Evolutionary conservation across 306 rosid species (phyloP).

Genomic region (Acacia acuminata): DNA sequence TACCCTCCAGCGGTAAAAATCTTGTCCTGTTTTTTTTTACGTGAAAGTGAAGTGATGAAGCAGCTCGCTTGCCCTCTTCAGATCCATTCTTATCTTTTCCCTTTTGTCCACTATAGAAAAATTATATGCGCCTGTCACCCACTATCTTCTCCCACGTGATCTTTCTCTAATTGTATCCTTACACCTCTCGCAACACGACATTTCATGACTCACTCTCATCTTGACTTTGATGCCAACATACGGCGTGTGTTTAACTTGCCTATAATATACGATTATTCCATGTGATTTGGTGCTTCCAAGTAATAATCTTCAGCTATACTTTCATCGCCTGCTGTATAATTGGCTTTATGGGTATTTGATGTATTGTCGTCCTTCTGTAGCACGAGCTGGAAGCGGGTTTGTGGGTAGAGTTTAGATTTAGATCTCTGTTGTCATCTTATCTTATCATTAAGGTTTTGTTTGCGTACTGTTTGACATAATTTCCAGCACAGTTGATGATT

Average conservation of each 20-base stretch:
- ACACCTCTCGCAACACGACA: constrained; percentile 32
- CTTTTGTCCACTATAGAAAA: neutral
- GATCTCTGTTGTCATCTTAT: constrained; percentile 17
- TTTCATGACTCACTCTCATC: constrained; percentile 30
- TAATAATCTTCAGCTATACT: constrained; percentile 18
- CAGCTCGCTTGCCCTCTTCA: constrained; percentile 20
- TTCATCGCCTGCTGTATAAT: constrained; percentile 13
- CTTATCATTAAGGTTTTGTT: constrained; percentile 15
- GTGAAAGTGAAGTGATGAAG: constrained; percentile 25
- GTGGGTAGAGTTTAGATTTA: constrained; percentile 5
- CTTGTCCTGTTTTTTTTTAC: neutral
- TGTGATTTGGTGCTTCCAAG: constrained; percentile 31
- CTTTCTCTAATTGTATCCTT: constrained; percentile 31
- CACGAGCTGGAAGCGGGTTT: constrained; percentile 17
- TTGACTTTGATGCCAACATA: constrained; percentile 8
- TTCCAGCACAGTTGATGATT: constrained; percentile 31
- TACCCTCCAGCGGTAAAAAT: constrained; percentile 3
- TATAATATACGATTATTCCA: neutral
- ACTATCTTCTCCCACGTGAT: constrained; percentile 46
- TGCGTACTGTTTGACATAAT: neutral
- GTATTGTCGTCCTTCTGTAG: constrained; percentile 11
- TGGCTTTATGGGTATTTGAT: constrained; percentile 30
- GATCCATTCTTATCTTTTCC: constrained; percentile 44
- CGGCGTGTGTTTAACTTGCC: constrained; percentile 3
- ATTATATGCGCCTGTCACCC: constrained; percentile 41